phyloP scores from a whole-genome alignment of 2,329 filamentous ascomycete genomes.

The Pyrenophora teres region DNA sequence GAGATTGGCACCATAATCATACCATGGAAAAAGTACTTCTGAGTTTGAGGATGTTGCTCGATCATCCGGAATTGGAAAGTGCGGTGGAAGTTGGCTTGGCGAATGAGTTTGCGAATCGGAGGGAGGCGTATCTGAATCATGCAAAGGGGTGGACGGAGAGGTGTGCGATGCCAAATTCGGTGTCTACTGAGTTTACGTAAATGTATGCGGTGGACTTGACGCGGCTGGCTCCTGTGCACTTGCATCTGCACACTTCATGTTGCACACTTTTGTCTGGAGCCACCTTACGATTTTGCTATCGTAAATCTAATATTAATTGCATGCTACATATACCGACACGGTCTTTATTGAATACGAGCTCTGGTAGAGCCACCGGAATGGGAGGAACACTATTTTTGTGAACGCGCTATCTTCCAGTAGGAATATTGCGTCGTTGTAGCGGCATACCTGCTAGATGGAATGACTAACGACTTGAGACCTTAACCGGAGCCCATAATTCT shows the following conservation, averaged over 20 bases:
- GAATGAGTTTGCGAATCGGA: constrained; percentile 2
- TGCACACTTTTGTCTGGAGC: too few species aligned
- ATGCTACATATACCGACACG: too few species aligned
- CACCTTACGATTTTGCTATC: too few species aligned
- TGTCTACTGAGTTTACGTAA: background rate
- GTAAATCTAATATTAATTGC: too few species aligned
- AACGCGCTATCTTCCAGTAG: too few species aligned
- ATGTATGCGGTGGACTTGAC: background rate
- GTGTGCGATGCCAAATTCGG: background rate
- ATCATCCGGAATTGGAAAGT: constrained; percentile 5
- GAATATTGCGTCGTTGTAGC: too few species aligned
- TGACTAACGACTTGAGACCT: background rate
- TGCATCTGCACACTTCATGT: too few species aligned
- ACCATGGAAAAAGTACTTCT: constrained; percentile 6
- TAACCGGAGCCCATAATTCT: background rate
- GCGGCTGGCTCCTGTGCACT: background rate
- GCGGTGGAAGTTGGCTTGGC: constrained; percentile 1
- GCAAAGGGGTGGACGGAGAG: constrained; percentile 6
- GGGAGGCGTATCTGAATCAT: background rate
- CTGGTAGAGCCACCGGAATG: too few species aligned
- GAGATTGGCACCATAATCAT: constrained; percentile 1
- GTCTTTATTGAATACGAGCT: too few species aligned
- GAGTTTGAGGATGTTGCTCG: constrained; percentile 1
- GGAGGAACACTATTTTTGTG: too few species aligned
- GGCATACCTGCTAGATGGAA: background rate